Evolutionary conservation across 169 alveolate species (phyloP).

Genomic region (Plasmodium falciparum): DNA sequence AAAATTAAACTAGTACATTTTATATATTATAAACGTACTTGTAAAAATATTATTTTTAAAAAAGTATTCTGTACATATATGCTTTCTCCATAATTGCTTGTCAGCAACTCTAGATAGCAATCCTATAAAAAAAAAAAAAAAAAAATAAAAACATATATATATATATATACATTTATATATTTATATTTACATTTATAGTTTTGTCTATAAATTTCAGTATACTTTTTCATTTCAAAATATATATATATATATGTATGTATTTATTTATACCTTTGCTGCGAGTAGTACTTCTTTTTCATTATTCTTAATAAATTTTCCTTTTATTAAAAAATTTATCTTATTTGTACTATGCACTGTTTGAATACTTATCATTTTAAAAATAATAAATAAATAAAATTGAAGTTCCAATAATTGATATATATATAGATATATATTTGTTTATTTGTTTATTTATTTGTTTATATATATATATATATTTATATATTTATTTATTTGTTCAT

Average conservation of each 20-base stretch:
- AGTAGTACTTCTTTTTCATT: conserved; percentile 24
- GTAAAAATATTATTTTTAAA: conserved; percentile 42
- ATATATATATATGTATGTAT: neutral
- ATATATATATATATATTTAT: neutral
- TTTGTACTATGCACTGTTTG: conserved; percentile 68
- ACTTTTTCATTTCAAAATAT: neutral
- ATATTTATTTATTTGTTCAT: neutral
- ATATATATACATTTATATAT: conserved; percentile 10
- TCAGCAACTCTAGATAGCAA: conserved; percentile 37
- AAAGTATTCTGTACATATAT: conserved; percentile 54
- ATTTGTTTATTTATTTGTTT: neutral
- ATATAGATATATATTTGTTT: neutral
- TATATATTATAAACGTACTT: conserved; percentile 12
- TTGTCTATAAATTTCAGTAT: neutral
- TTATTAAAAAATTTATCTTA: conserved; percentile 27
- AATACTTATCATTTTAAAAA: conserved; percentile 42
- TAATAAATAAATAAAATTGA: neutral
- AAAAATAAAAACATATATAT: neutral
- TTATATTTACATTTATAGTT: neutral
- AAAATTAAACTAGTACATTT: neutral
- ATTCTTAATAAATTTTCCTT: conserved; percentile 56
- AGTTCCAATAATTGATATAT: too few relatives aligned
- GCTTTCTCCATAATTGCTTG: conserved; percentile 33
- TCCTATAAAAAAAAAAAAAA: conserved; percentile 13
- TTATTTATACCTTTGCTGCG: conserved; percentile 48